Base-by-base conservation (phyloP, 2,329 filamentous ascomycete species). In the Alternaria burnsii region DNA sequence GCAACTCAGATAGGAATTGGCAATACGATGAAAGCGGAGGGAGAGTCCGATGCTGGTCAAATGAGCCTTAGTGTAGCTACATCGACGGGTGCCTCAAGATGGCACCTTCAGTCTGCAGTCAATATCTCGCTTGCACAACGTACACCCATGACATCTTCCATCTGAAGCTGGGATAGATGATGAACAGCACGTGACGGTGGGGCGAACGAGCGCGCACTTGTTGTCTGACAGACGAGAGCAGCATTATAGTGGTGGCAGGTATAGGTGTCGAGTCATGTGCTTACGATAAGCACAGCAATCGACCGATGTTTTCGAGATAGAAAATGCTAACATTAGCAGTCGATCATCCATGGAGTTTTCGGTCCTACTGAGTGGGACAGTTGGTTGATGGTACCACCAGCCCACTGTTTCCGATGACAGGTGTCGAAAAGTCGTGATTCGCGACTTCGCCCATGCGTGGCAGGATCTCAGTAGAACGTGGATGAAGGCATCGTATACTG, bases 191-290 rank as follows among this genome's bases (percentile, higher is more conserved):
- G 46, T 48, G 46, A 48, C 46, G 18, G 11, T 16, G 11, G 20
- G 30, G 14, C 20, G 34, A 40, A 38, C 16, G 7, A n/a, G 36
- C n/a, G 36, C 36, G 36, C 36, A 40, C 36, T n/a, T 40, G 46
- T 12, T 18, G 46, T 3, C 18, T 6, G 14, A 14, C 11, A 48
- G 46, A 38, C 9, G 30, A 48, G 20, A 20, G 32, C 18, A 40
- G 11, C 11, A n/a, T 12, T 38, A 18, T 18, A 30, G 18, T 16
- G 32, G 34, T 18, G 50, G 36, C 50, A 52, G 32, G n/a, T 52
- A 36, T 24, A 24, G 28, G 34, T 52, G 48, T 16, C n/a, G 50
- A 38, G 46, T 36, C 46, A 50, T 36, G 46, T 22, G 32, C 46
- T 34, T 36, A 50, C 40, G 40, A 24, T 12, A 42, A 42, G 40